Conservation (phyloP, 306 rosid species). For the Cucumis hystrix region DNA sequence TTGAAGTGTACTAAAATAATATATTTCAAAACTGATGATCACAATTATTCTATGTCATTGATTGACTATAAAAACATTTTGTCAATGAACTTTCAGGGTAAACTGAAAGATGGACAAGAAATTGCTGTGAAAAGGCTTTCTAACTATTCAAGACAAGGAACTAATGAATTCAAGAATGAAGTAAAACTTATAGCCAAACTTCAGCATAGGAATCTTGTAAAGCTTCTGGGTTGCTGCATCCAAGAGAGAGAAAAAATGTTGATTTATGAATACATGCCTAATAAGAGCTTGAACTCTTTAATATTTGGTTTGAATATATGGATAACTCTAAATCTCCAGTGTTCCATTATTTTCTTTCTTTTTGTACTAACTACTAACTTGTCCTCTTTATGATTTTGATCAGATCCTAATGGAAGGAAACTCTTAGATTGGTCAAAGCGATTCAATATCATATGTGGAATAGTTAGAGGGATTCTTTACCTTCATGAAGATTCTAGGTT, state of each 20-base stretch:
- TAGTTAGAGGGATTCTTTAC: slow-evolving; percentile 34
- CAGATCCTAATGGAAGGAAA: slow-evolving; percentile 16
- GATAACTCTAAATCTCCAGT: neutral
- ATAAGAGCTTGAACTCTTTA: slow-evolving; percentile 26
- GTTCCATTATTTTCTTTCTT: neutral
- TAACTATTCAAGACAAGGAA: slow-evolving; percentile 35
- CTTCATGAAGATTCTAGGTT: slow-evolving; percentile 46
- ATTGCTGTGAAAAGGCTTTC: slow-evolving; percentile 56
- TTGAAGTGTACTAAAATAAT: neutral
- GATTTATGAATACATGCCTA: neutral
- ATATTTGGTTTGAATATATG: slow-evolving; percentile 34
- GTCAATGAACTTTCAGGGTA: slow-evolving; percentile 28
- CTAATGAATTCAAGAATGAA: slow-evolving; percentile 47
- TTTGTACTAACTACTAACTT: neutral
- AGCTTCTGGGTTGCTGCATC: slow-evolving; percentile 46
- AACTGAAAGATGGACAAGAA: slow-evolving; percentile 27
- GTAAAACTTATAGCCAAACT: slow-evolving; percentile 41
- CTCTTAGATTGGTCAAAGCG: slow-evolving; percentile 22
- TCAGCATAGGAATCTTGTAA: slow-evolving; percentile 58
- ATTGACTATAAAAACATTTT: neutral
- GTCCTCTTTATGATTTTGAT: neutral
- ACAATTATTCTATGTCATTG: neutral
- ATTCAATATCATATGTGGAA: slow-evolving; percentile 33
- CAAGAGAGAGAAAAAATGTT: slow-evolving; percentile 32
- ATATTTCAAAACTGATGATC: neutral